Evolutionary conservation across 139 green algal genomes (phyloP), one percentile per base, ranked within the genome.

Genomic region (Zygnema circumcarinatum): DNA sequence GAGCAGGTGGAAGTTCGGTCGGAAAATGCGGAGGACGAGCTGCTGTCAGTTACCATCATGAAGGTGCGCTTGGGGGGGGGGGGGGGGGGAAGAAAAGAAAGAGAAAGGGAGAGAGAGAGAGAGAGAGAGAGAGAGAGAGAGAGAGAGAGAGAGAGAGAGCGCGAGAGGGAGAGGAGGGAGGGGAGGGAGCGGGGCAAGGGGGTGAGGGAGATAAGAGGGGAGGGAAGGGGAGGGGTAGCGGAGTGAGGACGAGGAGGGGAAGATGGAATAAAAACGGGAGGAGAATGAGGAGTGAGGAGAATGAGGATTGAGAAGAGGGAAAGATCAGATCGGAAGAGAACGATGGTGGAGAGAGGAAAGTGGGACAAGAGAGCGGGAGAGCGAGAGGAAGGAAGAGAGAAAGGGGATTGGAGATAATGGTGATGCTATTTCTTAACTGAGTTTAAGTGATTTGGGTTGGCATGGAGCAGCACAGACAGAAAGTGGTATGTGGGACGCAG

Each of bases 1-100:
- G 54, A 72, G 54, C 74, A 81, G 81, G 7, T 91, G 3, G 87
- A 89, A 47, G 91, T 90, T 38, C 84, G 84, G 79, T 94, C 93
- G n/a, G 96, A 98, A 88, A 94, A 97, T 76, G 93, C 90, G 0
- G 96, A 98, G 41, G 96, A 99, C 76, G 96, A 99, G 93, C 87
- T 99, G 79, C 89, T 98, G 82, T 96, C 91, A 22, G 92, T 95
- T 36, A 91, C 73, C 7, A 76, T 87, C 7, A 40, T 91, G 3
- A 92, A 92, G 72, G 72, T 79, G 21, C 29, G 25, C 54, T 72
- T 72, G n/a, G n/a, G n/a, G n/a, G n/a, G n/a, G n/a, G n/a, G n/a
- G n/a, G n/a, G n/a, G n/a, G n/a, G 56, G 56, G n/a, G n/a, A 72
- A n/a, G n/a, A 72, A 72, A n/a, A 72, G n/a, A 72, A 72, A 72